Conservation (phyloP, 257 asterid species). For the Dorcoceras hygrometricum region DNA sequence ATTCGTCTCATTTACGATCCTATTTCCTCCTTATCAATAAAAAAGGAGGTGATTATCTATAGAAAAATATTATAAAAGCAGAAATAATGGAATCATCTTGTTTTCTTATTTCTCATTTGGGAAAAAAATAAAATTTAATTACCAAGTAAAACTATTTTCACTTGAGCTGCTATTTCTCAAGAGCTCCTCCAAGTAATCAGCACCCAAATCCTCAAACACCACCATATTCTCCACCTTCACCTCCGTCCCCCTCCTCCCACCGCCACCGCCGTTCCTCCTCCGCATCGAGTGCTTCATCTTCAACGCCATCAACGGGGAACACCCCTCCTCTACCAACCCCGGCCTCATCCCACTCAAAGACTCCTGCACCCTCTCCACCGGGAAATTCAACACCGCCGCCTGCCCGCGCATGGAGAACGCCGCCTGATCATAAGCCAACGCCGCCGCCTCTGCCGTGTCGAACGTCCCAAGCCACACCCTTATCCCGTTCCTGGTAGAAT, state of each 20-base stretch:
- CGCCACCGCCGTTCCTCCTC: slow-evolving; percentile 21
- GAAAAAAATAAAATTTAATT: background rate
- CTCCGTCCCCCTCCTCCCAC: background rate
- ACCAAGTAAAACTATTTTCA: background rate
- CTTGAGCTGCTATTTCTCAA: background rate
- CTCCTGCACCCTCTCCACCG: slow-evolving; percentile 39
- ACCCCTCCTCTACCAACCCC: slow-evolving; percentile 26
- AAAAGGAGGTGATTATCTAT: no score
- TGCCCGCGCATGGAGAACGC: slow-evolving; percentile 43
- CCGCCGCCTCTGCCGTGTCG: slow-evolving; percentile 26
- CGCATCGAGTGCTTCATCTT: slow-evolving; percentile 44
- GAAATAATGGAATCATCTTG: no score
- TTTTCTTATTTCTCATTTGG: no score
- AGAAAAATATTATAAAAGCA: no score
- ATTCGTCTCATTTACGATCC: no score
- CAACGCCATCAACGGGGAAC: slow-evolving; percentile 46
- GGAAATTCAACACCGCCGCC: slow-evolving; percentile 37
- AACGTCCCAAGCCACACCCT: slow-evolving; percentile 47
- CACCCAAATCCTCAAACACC: background rate
- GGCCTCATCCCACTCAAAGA: slow-evolving; percentile 34
- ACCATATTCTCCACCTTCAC: slow-evolving; percentile 26
- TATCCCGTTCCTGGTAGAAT: slow-evolving; percentile 45
- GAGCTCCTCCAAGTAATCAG: background rate
- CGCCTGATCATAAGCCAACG: slow-evolving; percentile 52
- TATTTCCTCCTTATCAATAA: no score